Evolutionary conservation across 768 basidiomycete species (phyloP).

Genomic region (Hericium rajendrae): DNA sequence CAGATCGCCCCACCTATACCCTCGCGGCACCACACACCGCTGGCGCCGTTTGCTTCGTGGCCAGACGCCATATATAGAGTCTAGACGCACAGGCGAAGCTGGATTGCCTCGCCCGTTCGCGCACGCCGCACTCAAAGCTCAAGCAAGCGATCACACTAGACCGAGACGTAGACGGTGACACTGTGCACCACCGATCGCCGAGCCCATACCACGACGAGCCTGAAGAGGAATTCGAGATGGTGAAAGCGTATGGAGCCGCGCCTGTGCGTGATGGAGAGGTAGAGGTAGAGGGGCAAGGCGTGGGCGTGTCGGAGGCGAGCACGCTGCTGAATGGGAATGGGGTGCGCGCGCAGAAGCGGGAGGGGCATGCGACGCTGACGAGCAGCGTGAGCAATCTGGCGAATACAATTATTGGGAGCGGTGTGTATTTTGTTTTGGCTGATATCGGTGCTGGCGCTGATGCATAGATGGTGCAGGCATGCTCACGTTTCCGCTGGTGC

Average conservation of each 20-base stretch:
- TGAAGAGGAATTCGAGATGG: conserved; percentile 45
- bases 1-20: background rate
- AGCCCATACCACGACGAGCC: conserved; percentile 2
- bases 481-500: conserved; percentile 79
- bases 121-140: background rate
- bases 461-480: conserved; percentile 42
- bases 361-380: conserved; percentile 60
- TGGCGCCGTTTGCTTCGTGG: background rate
- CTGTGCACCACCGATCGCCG: background rate
- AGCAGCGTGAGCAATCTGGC: conserved; percentile 73
- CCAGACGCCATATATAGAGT: background rate
- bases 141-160: too few relatives aligned
- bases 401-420: conserved; percentile 90
- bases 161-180: background rate
- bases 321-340: conserved; percentile 42
- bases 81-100: background rate
- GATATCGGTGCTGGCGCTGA: background rate
- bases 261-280: conserved; percentile 21
- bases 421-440: conserved; percentile 28
- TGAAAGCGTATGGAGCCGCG: conserved; percentile 57
- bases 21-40: background rate
- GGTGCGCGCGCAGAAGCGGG: conserved; percentile 21
- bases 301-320: conserved; percentile 42
- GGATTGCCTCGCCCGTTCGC: background rate
- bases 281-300: conserved; percentile 11